Conservation (phyloP, 495 filamentous ascomycete genomes). For the Hyaloscypha variabilis region DNA sequence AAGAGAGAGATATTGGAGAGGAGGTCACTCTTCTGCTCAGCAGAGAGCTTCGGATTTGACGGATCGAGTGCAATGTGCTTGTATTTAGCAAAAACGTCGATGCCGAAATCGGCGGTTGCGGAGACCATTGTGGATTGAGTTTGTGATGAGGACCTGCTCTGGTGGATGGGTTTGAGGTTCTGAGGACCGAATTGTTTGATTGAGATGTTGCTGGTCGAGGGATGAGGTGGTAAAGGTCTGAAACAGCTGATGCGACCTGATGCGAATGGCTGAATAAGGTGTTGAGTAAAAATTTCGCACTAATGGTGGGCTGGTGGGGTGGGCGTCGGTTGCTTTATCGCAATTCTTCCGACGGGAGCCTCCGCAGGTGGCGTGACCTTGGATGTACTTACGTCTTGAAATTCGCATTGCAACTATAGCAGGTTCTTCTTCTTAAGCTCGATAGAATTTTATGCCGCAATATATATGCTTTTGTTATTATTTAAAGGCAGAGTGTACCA, state of each 20-base stretch:
- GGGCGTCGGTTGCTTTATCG: not conserved
- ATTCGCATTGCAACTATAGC: too few species aligned
- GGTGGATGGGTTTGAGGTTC: not conserved
- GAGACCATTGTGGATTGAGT: conserved; percentile 18
- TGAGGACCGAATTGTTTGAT: not conserved
- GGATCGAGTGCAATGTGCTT: conserved; percentile 25
- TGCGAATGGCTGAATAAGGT: not conserved
- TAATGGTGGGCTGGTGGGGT: not conserved
- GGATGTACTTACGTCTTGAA: too few species aligned
- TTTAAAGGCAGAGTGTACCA: too few species aligned
- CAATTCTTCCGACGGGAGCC: not conserved
- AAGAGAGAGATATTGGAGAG: conserved; percentile 24
- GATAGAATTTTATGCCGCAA: too few species aligned
- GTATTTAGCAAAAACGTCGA: conserved; percentile 27
- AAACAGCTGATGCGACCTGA: not conserved
- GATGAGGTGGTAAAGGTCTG: not conserved
- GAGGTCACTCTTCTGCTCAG: conserved; percentile 26
- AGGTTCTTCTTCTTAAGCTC: too few species aligned
- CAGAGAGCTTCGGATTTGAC: conserved; percentile 22
- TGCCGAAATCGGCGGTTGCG: conserved; percentile 29
- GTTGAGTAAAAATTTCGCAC: not conserved
- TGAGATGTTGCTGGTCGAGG: not conserved
- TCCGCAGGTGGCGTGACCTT: not conserved
- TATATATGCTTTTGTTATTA: too few species aligned
- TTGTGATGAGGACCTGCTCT: not conserved